Conservation (phyloP, 345 rosid genomes). For the Rhodomyrtus tomentosa region DNA sequence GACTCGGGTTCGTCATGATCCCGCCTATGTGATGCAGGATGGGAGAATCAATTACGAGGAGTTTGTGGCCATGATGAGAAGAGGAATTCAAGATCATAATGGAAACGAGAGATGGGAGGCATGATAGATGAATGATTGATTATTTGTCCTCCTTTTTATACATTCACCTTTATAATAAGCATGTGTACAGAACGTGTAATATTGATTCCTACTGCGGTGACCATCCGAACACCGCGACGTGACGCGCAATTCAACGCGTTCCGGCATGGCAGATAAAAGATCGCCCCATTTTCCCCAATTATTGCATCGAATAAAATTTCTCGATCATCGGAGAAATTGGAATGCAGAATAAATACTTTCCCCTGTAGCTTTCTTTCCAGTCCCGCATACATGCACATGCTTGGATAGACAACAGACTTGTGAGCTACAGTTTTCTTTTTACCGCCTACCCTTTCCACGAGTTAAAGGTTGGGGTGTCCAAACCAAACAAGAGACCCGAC, state of each 20-base stretch:
- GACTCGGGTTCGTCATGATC: not conserved
- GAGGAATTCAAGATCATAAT: not conserved
- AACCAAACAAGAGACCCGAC: no score
- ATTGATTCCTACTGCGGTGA: not conserved
- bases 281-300: not conserved
- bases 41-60: slow-evolving; percentile 31
- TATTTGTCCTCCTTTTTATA: not conserved
- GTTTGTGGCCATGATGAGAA: slow-evolving; percentile 23
- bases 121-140: not conserved
- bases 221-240: not conserved
- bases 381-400: not conserved
- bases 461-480: no score
- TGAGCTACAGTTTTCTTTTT: not conserved
- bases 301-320: not conserved
- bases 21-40: slow-evolving; percentile 10
- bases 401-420: not conserved
- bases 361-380: not conserved
- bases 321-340: not conserved
- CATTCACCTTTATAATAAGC: not conserved
- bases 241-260: not conserved
- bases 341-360: not conserved
- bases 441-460: no score
- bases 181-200: not conserved
- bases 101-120: not conserved
- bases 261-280: not conserved